These are phyloP conservation scores for Solioccasus polychromus DNA, from an alignment of 768 basidiomycete species.

Conservation along the genomic window DNA sequence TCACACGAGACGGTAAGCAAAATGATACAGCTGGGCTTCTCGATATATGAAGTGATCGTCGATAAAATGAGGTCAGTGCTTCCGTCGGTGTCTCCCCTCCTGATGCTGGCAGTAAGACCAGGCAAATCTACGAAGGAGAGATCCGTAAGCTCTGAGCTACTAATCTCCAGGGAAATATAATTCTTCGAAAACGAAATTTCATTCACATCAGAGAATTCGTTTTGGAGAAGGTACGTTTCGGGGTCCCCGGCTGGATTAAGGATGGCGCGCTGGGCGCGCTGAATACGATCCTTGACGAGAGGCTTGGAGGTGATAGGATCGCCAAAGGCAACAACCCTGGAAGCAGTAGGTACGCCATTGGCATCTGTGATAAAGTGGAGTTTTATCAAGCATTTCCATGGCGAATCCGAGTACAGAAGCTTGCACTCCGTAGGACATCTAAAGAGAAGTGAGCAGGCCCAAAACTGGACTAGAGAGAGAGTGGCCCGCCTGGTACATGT, in stretches of 20 bases:
- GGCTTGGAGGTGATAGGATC: conserved; percentile 45
- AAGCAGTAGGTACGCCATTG: conserved; percentile 36
- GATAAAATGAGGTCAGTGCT: conserved; percentile 63
- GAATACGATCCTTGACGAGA: conserved; percentile 63
- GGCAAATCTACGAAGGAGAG: conserved; percentile 66
- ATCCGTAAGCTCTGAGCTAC: conserved; percentile 57
- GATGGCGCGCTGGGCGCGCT: conserved; percentile 63
- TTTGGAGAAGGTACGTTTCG: conserved; percentile 12
- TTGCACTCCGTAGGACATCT: conserved; percentile 62
- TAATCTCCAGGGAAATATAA: conserved; percentile 56
- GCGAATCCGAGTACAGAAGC: conserved; percentile 36
- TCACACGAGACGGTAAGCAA: conserved; percentile 57
- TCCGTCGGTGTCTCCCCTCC: conserved; percentile 42
- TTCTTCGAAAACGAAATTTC: conserved; percentile 49
- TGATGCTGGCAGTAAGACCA: conserved; percentile 59
- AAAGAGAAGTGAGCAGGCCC: not conserved
- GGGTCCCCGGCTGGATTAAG: conserved; percentile 47
- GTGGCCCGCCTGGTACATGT: conserved; percentile 64
- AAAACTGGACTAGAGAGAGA: not conserved
- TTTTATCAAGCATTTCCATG: conserved; percentile 53
- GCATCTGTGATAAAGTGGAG: conserved; percentile 44
- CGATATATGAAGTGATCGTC: conserved; percentile 58
- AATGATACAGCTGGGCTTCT: conserved; percentile 65
- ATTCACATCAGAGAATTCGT: conserved; percentile 9
- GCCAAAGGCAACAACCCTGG: conserved; percentile 44